Base-by-base conservation (phyloP, 257 asterid species). In the Agastache rugosa region DNA sequence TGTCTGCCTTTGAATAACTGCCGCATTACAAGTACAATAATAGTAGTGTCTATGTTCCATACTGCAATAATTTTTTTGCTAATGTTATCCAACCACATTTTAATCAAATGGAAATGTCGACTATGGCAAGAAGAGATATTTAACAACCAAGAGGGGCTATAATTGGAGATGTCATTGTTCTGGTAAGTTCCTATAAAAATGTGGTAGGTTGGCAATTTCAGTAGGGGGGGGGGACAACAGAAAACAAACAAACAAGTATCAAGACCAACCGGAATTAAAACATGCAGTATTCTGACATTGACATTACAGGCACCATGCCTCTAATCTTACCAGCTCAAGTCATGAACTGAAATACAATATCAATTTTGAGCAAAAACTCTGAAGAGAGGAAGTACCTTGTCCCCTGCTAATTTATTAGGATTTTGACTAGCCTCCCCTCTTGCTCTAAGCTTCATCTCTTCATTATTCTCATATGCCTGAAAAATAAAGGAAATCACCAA, bases 401-500 rank as follows among this genome's bases (percentile, higher is more conserved):
- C 98, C 71, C 73, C 85, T 27, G 77, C 75, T 64, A 80, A 87
- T 78, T 84, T 71, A 70, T 56, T 83, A 34, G 80, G 77, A 80
- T 84, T 91, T 67, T 69, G 90, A 69, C 59, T 74, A 67, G 68
- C 60, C 77, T 92, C 96, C 79, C 88, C 86, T 83, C 91, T 85
- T 77, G 92, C 86, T 85, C 81, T 87, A 31, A 23, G 83, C 82
- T 75, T 88, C 87, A 78, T 77, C 71, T 80, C 90, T 82, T 87
- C 98, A 75, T 89, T 92, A 76, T 81, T 85, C 74, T 89, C 96
- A 68, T 85, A 89, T 17, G 91, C 84, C 98, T 94, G 87, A 77
- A 77, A 69, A 34, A 34, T 69, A 64, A 75, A 61, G 47, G 35
- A 53, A 53, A 55, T 56, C 37, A 47, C 48, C 48, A 77, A 44